Evolutionary conservation across 768 basidiomycete genomes (phyloP).

Genomic region (Paxillus rubicundulus): DNA sequence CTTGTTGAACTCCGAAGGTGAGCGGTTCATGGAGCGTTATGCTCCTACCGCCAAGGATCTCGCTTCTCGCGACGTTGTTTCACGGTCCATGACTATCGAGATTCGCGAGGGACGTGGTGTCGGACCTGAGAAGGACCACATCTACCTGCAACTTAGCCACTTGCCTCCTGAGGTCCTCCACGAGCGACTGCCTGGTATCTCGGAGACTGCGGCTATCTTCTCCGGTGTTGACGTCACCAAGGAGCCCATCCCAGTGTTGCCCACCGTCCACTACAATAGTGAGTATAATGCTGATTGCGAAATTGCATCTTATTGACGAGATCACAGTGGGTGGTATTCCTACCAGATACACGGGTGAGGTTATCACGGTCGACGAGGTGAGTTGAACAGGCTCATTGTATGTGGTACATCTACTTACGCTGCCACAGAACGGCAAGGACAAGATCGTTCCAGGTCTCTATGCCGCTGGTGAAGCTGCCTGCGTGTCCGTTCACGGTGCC

Average conservation of each 20-base stretch:
- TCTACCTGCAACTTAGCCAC: slow-evolving; percentile 96
- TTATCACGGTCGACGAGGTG: slow-evolving; percentile 76
- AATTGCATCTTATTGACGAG: slow-evolving; percentile 13
- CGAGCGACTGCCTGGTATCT: slow-evolving; percentile 97
- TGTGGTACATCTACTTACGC: slow-evolving; percentile 1
- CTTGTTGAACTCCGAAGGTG: slow-evolving; percentile 95
- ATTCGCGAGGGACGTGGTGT: slow-evolving; percentile 99
- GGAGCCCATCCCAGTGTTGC: slow-evolving; percentile 97
- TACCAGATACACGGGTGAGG: slow-evolving; percentile 97
- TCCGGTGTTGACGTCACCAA: slow-evolving; percentile 99
- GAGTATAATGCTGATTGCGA: slow-evolving; percentile 32
- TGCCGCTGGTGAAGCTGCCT: slow-evolving; percentile 98
- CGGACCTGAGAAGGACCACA: slow-evolving; percentile 96
- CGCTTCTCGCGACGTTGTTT: slow-evolving; percentile 98
- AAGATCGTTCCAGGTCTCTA: slow-evolving; percentile 94
- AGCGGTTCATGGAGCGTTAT: slow-evolving; percentile 99
- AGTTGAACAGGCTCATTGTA: slow-evolving; percentile 1
- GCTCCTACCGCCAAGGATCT: slow-evolving; percentile 99
- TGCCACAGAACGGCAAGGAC: slow-evolving; percentile 73
- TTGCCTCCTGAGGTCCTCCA: slow-evolving; percentile 93
- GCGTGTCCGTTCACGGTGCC: slow-evolving; percentile 98
- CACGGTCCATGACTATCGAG: slow-evolving; percentile 98
- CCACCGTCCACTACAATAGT: slow-evolving; percentile 99
- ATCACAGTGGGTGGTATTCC: slow-evolving; percentile 96
- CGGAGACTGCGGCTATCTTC: slow-evolving; percentile 99